Percentiles rank a stretch among this genome's conserved stretches.
These are phyloP conservation scores for Brassica balearica DNA, from an alignment of 441 rosid species.

Conservation along the genomic window DNA sequence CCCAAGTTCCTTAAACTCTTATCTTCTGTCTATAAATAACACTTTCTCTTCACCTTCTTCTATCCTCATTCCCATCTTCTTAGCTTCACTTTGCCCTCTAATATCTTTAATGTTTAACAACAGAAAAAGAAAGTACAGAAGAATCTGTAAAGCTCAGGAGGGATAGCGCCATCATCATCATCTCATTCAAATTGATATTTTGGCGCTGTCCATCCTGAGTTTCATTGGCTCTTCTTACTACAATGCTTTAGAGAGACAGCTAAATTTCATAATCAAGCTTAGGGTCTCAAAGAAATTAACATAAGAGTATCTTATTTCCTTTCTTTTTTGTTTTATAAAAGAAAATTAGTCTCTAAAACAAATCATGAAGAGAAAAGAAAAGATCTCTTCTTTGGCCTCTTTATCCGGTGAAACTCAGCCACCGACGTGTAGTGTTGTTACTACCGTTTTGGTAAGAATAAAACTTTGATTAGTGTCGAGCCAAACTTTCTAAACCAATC, in stretches of 20 bases:
- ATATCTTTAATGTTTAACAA: too few relatives aligned
- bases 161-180: too few relatives aligned
- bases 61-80: too few relatives aligned
- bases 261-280: too few relatives aligned
- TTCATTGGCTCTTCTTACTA: slow-evolving; percentile 82
- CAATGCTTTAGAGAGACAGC: neutral
- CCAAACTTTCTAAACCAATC: slow-evolving; percentile 25
- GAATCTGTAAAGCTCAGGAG: too few relatives aligned
- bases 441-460: slow-evolving; percentile 21
- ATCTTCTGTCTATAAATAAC: too few relatives aligned
- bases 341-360: neutral
- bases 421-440: slow-evolving; percentile 25
- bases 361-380: neutral
- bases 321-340: neutral
- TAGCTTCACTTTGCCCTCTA: too few relatives aligned
- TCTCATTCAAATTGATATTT: neutral
- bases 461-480: neutral
- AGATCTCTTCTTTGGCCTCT: neutral
- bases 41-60: too few relatives aligned
- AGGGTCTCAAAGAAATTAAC: neutral
- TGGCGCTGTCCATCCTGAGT: slow-evolving; percentile 99
- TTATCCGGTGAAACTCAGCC: slow-evolving; percentile 30
- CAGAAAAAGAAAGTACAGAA: too few relatives aligned
- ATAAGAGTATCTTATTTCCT: neutral
- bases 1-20: too few relatives aligned